These are phyloP conservation scores for Rhizopogon vinicolor DNA, from an alignment of 768 basidiomycete genomes.

Conservation along the genomic window DNA sequence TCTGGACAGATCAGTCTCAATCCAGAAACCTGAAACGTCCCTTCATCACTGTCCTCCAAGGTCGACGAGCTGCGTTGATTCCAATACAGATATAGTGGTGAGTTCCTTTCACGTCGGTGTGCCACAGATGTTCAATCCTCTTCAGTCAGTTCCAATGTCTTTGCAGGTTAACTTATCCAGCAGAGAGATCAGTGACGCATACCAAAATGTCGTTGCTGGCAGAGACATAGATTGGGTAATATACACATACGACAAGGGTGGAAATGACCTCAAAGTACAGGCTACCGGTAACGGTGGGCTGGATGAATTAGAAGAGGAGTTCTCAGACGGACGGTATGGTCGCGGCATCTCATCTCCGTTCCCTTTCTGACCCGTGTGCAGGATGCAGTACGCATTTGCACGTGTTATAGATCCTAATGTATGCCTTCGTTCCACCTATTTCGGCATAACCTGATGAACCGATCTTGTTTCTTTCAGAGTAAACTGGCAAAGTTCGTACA, in stretches of 20 bases:
- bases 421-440: slow-evolving; percentile 14
- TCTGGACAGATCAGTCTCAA: background rate
- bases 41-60: background rate
- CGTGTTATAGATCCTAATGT: slow-evolving; percentile 86
- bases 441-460: background rate
- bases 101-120: background rate
- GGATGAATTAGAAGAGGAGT: slow-evolving; percentile 90
- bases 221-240: slow-evolving; percentile 72
- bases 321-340: slow-evolving; percentile 84
- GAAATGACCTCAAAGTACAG: slow-evolving; percentile 87
- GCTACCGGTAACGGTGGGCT: slow-evolving; percentile 82
- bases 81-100: background rate
- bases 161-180: slow-evolving; percentile 76
- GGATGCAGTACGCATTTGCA: slow-evolving; percentile 92
- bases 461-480: slow-evolving; percentile 41
- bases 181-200: slow-evolving; percentile 66
- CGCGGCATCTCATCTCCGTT: slow-evolving; percentile 1
- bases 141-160: slow-evolving; percentile 47
- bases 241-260: slow-evolving; percentile 75
- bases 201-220: slow-evolving; percentile 67
- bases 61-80: background rate
- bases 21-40: slow-evolving; percentile 3
- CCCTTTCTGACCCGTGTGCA: slow-evolving; percentile 25
- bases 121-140: background rate
- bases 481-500: slow-evolving; percentile 89